Evolutionary conservation across 192 early-diverging fungal genomes (phyloP).

Genomic region (Cladochytrium replicatum): DNA sequence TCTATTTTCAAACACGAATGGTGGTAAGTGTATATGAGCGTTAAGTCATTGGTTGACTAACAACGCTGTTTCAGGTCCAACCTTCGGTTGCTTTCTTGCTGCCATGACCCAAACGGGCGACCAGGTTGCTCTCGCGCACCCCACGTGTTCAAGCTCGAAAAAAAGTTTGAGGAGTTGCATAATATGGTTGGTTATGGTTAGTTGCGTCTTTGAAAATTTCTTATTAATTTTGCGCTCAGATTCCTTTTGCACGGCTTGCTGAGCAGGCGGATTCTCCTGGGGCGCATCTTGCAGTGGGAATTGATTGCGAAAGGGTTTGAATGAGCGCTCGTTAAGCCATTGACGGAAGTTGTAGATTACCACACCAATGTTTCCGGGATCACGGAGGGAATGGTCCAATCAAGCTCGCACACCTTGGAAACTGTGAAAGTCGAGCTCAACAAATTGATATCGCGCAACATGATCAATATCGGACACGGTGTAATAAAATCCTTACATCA

Average conservation of each 20-base stretch:
- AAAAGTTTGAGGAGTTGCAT: constrained; percentile 27
- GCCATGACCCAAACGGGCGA: constrained; percentile 24
- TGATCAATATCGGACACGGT: constrained; percentile 56
- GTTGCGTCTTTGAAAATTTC: neutral
- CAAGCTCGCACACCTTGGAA: too few species aligned
- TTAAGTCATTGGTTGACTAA: neutral
- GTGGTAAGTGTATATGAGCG: constrained; percentile 20
- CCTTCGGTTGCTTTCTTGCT: constrained; percentile 34
- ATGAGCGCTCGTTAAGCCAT: too few species aligned
- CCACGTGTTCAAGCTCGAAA: constrained; percentile 59
- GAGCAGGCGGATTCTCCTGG: neutral
- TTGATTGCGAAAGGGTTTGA: constrained; percentile 65
- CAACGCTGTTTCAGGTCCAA: constrained; percentile 15
- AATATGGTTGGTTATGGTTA: constrained; percentile 16
- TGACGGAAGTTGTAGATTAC: too few species aligned
- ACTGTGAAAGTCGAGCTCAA: too few species aligned
- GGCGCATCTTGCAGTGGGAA: constrained; percentile 33
- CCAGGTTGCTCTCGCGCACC: constrained; percentile 48
- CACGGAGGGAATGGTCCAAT: too few species aligned
- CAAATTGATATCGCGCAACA: constrained; percentile 32
- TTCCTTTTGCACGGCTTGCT: constrained; percentile 16
- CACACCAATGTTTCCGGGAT: too few species aligned
- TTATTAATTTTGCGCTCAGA: constrained; percentile 9
- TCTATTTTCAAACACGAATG: constrained; percentile 4
- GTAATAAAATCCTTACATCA: too few species aligned